These are phyloP conservation scores for Colletotrichum sp. DNA, from an alignment of 2,329 filamentous ascomycete species.

Conservation along the genomic window DNA sequence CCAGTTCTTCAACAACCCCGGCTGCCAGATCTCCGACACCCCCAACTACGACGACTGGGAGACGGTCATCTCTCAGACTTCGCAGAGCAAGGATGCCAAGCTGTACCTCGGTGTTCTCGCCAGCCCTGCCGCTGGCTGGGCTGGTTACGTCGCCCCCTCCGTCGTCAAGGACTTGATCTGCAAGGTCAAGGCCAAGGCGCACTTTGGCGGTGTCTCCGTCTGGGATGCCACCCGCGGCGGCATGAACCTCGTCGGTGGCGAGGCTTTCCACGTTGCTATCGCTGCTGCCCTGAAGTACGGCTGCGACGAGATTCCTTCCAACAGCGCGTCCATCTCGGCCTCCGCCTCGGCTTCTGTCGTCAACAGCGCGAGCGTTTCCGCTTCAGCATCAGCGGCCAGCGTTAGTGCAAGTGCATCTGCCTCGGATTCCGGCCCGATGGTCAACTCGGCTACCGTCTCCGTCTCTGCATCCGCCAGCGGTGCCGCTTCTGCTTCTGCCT, in stretches of 20 bases:
- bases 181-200: slow-evolving; percentile 35
- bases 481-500: not conserved
- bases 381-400: not conserved
- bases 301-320: slow-evolving; percentile 33
- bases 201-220: slow-evolving; percentile 52
- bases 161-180: slow-evolving; percentile 43
- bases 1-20: slow-evolving; percentile 55
- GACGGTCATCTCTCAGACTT: slow-evolving; percentile 33
- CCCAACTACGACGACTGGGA: slow-evolving; percentile 50
- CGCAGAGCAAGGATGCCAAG: slow-evolving; percentile 45
- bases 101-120: slow-evolving; percentile 51
- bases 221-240: slow-evolving; percentile 47
- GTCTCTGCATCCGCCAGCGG: not conserved
- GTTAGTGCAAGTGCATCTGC: not conserved
- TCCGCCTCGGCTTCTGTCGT: slow-evolving; percentile 6
- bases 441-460: not conserved
- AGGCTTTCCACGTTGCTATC: slow-evolving; percentile 41
- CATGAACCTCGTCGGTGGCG: slow-evolving; percentile 33
- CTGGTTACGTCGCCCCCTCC: slow-evolving; percentile 39
- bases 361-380: slow-evolving; percentile 11
- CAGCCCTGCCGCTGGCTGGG: slow-evolving; percentile 27
- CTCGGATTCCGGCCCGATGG: not conserved
- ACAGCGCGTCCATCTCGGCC: slow-evolving; percentile 24
- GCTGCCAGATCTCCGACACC: slow-evolving; percentile 36
- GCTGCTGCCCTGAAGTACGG: slow-evolving; percentile 42